These are phyloP conservation scores for Entomortierella parvispora DNA, from an alignment of 192 early-diverging fungal species.

Conservation along the genomic window DNA sequence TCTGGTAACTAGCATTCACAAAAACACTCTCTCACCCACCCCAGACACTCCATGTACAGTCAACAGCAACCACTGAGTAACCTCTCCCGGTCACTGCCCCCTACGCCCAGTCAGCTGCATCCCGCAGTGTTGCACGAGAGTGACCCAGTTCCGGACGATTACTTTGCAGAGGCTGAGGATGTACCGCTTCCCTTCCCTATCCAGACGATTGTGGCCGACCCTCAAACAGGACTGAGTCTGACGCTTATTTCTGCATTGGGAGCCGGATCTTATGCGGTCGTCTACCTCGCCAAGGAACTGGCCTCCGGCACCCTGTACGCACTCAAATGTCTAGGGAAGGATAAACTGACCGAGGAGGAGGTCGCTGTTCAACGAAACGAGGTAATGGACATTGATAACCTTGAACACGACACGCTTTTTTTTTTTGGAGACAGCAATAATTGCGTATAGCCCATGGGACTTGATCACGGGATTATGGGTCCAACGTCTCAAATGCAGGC, in stretches of 20 bases:
- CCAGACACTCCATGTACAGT: conserved; percentile 14
- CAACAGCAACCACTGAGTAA: conserved; percentile 27
- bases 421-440: too few relatives aligned
- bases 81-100: conserved; percentile 41
- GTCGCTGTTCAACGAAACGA: conserved; percentile 74
- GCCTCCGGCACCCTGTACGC: conserved; percentile 68
- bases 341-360: conserved; percentile 68
- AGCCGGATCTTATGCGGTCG: conserved; percentile 78
- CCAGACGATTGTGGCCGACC: conserved; percentile 54
- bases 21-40: not conserved
- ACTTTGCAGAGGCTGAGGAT: conserved; percentile 47
- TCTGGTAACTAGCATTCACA: not conserved
- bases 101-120: conserved; percentile 49
- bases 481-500: too few relatives aligned
- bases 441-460: too few relatives aligned
- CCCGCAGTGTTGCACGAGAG: conserved; percentile 10
- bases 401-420: not conserved
- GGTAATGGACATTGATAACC: conserved; percentile 37
- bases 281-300: conserved; percentile 74
- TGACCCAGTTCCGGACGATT: conserved; percentile 39
- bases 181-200: conserved; percentile 53
- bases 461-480: too few relatives aligned
- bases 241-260: conserved; percentile 66
- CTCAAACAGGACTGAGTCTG: conserved; percentile 43
- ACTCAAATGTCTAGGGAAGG: conserved; percentile 78